Evolutionary conservation across 106 monocot genomes (phyloP).

Genomic region (Allium sativum): DNA sequence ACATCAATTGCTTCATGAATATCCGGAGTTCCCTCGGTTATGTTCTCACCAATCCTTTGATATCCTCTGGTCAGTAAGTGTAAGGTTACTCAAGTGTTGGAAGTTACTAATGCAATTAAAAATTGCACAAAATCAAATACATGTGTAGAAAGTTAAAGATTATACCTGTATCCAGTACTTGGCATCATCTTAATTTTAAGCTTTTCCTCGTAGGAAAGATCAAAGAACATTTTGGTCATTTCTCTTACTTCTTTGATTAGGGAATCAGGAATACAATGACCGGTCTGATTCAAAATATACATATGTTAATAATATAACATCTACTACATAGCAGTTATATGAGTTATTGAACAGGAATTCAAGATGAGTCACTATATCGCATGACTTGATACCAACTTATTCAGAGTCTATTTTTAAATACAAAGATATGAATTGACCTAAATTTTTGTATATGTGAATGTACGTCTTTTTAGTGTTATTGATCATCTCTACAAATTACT

Average conservation of each 20-base stretch:
- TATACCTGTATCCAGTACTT: constrained; percentile 63
- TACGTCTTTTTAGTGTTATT: too few species aligned
- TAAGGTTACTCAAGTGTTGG: not conserved
- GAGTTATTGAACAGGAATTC: too few species aligned
- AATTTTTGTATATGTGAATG: too few species aligned
- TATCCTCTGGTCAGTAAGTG: constrained; percentile 55
- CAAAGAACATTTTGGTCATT: constrained; percentile 54
- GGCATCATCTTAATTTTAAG: constrained; percentile 73
- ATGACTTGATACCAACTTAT: too few species aligned
- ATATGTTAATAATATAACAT: too few species aligned
- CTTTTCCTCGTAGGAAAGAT: constrained; percentile 75
- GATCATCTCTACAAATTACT: too few species aligned
- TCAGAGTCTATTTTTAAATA: too few species aligned
- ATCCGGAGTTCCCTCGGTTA: constrained; percentile 80
- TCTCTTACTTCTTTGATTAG: constrained; percentile 69
- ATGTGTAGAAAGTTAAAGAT: not conserved
- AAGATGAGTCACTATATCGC: too few species aligned
- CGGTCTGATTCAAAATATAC: constrained; percentile 41
- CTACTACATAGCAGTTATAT: too few species aligned
- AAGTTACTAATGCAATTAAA: too few species aligned
- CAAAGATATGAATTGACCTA: too few species aligned
- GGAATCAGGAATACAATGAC: constrained; percentile 79
- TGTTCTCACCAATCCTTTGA: constrained; percentile 73
- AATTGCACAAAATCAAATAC: too few species aligned
- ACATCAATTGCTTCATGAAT: constrained; percentile 99